Evolutionary conservation across 192 early-diverging fungal genomes (phyloP).

Genomic region (Thamnidium elegans): DNA sequence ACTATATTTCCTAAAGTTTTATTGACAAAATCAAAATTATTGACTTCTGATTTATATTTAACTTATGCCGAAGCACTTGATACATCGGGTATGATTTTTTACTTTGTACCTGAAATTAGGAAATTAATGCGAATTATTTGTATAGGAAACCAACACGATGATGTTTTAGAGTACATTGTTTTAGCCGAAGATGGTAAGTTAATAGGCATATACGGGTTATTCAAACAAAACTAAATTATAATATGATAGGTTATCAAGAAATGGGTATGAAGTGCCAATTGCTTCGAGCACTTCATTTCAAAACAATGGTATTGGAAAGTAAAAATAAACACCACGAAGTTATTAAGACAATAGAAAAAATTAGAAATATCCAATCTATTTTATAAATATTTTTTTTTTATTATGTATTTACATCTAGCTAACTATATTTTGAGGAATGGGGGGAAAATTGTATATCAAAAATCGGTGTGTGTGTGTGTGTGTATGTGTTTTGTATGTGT

Average conservation of each 20-base stretch:
- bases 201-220: neutral
- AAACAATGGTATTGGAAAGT: neutral
- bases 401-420: too few relatives aligned
- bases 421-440: too few relatives aligned
- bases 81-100: neutral
- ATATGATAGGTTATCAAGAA: neutral
- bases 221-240: too few relatives aligned
- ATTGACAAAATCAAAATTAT: neutral
- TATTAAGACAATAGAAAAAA: neutral
- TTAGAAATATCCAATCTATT: neutral
- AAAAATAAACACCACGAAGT: neutral
- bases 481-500: neutral
- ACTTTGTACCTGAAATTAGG: neutral
- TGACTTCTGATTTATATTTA: neutral
- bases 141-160: neutral
- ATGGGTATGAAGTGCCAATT: neutral
- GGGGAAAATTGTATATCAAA: too few relatives aligned
- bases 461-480: too few relatives aligned
- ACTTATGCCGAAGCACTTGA: conserved; percentile 9
- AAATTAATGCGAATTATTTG: neutral
- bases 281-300: neutral
- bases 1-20: conserved; percentile 11
- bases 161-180: neutral
- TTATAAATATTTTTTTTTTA: too few relatives aligned
- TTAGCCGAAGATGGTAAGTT: neutral